Base-by-base conservation (phyloP, 179 eudicot species). In the Gypsophila paniculata region DNA sequence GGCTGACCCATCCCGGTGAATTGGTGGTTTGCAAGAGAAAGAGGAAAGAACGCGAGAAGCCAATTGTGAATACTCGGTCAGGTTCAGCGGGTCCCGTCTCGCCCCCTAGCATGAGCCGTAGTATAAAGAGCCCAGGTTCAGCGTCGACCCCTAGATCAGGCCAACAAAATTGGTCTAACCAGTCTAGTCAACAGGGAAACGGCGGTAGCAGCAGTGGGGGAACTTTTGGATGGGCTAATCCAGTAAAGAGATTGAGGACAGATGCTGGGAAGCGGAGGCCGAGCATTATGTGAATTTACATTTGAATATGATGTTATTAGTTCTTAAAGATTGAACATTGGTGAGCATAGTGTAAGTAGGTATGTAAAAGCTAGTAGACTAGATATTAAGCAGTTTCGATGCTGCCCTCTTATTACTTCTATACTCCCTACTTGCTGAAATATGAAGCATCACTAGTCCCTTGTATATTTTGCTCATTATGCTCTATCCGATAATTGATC, bases 1-100 rank as follows among this genome's bases (percentile, higher is more conserved):
- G 77, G 19, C 79, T 85, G 57, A 82, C 94, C 19, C 99, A 90
- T 78, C 97, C 99, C 0, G 99, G 97, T 21, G 99, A 94, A 51
- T 81, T 94, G 71, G 99, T 94, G 32, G 89, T 89, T 59, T 91
- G 97, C 82, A 94, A 94, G 82, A 90, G 86, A 82, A 94, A 86
- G 86, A 90, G 99, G 76, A 94, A 91, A 76, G 99, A 94, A 60
- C 65, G 97, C 74, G 97, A 94, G 65, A 93, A 93, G 72, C 81
- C 88, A 2, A 74, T 55, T 18, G 75, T 75, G 58, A 89, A 73
- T 72, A 77, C 90, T 0, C 86, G 92, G 60, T 81, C 80, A 15
- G 88, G 87, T n/a, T 83, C 89, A n/a, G 80, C 82, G 4, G 89
- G 96, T 14, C 97, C 96, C 0, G 87, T 88, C 8, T 94, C 99